Evolutionary conservation across 345 rosid genomes (phyloP).

Genomic region (Eucalyptus tenuipes): DNA sequence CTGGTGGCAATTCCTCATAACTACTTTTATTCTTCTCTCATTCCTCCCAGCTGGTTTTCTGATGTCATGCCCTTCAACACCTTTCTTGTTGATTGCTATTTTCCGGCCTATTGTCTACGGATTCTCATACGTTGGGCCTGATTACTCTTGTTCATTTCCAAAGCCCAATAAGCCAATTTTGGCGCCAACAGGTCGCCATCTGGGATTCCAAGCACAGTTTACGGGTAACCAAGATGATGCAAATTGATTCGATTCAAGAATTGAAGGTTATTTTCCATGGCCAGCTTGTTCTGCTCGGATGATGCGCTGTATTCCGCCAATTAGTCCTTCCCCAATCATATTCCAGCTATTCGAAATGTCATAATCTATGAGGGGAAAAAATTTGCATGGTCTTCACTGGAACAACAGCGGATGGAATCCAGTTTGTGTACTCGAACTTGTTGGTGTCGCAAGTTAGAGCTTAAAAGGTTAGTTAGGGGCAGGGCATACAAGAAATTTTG

Average conservation of each 20-base stretch:
- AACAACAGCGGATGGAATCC: background rate
- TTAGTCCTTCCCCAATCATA: background rate
- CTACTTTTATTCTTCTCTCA: too few species aligned
- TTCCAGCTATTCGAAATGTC: background rate
- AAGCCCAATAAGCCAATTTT: too few species aligned
- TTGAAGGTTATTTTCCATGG: background rate
- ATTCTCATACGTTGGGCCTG: background rate
- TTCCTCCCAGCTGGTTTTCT: too few species aligned
- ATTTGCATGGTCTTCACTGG: background rate
- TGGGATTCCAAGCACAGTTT: background rate
- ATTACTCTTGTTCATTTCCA: background rate
- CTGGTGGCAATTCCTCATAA: too few species aligned
- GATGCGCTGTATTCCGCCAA: background rate
- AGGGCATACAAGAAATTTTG: background rate
- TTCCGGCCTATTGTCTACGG: fast-evolving
- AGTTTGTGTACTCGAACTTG: background rate
- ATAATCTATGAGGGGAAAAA: background rate
- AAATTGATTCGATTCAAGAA: background rate
- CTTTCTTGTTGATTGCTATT: too few species aligned
- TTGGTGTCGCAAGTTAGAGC: background rate
- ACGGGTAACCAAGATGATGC: background rate
- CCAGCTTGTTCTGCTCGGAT: background rate
- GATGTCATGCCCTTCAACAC: too few species aligned
- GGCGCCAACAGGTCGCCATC: background rate
- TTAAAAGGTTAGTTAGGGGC: background rate